A percentile compares a stretch with the other conserved stretches of the same genome.
Evolutionary conservation across 2,329 filamentous ascomycete genomes (phyloP).

Genomic region (Colletotrichum neosansevieriae): DNA sequence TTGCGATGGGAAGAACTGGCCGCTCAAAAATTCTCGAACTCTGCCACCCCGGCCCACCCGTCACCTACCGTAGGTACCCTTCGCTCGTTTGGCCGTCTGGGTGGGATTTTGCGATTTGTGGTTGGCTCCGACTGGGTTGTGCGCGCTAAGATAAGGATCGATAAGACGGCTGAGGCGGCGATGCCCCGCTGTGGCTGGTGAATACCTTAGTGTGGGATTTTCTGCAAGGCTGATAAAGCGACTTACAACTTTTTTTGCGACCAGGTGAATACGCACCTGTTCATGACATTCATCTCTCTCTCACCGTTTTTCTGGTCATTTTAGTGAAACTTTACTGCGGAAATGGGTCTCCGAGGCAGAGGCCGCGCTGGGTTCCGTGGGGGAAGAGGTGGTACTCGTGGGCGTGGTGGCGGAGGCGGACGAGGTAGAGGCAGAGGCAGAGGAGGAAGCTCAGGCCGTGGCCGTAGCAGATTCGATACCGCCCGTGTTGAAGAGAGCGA

Average conservation of each 20-base stretch:
- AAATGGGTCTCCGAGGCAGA: slow-evolving; percentile 44
- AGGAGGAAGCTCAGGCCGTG: slow-evolving; percentile 56
- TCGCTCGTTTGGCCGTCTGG: slow-evolving; percentile 46
- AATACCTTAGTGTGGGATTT: slow-evolving; percentile 40
- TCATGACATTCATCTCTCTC: background rate
- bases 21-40: slow-evolving; percentile 33
- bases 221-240: slow-evolving; percentile 39
- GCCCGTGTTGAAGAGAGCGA: slow-evolving; percentile 59
- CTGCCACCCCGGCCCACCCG: slow-evolving; percentile 32
- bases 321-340: background rate
- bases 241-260: slow-evolving; percentile 40
- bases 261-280: slow-evolving; percentile 12
- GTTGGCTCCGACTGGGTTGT: slow-evolving; percentile 61
- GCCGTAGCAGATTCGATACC: slow-evolving; percentile 43
- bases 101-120: slow-evolving; percentile 57
- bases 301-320: background rate
- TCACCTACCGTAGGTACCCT: slow-evolving; percentile 37
- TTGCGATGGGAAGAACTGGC: slow-evolving; percentile 29
- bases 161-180: slow-evolving; percentile 43
- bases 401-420: slow-evolving; percentile 51
- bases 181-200: slow-evolving; percentile 43
- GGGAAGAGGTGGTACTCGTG: slow-evolving; percentile 39
- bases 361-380: slow-evolving; percentile 46
- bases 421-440: slow-evolving; percentile 45
- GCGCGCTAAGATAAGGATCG: slow-evolving; percentile 63